A percentile compares a stretch with the other conserved stretches of the same genome.
Evolutionary conservation across 768 basidiomycete species (phyloP).

Genomic region (Russula foetens): DNA sequence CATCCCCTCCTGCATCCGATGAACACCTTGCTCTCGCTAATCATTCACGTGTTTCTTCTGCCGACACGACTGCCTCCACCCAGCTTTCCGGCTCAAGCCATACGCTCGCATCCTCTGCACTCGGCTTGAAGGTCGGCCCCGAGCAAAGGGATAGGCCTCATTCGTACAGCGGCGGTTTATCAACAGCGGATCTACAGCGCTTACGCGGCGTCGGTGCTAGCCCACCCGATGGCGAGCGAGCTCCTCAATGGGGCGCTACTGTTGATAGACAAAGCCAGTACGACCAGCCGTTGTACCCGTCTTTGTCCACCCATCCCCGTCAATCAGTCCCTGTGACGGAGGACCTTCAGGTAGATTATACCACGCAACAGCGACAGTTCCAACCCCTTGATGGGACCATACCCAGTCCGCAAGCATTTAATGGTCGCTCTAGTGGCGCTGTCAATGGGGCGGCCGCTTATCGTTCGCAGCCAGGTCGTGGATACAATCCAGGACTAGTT

Average conservation of each 20-base stretch:
- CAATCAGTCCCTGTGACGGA: conserved; percentile 22
- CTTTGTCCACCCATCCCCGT: conserved; percentile 48
- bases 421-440: conserved; percentile 45
- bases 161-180: conserved; percentile 74
- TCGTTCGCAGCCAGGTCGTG: conserved; percentile 50
- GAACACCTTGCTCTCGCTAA: conserved; percentile 51
- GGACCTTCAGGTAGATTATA: conserved; percentile 45
- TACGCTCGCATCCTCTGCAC: conserved; percentile 44
- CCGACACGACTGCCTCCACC: conserved; percentile 60
- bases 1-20: conserved; percentile 58
- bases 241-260: conserved; percentile 25
- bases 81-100: conserved; percentile 48
- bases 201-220: conserved; percentile 55
- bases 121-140: conserved; percentile 44
- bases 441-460: conserved; percentile 45
- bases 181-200: conserved; percentile 64
- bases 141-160: conserved; percentile 74
- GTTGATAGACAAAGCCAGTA: conserved; percentile 25
- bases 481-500: conserved; percentile 45
- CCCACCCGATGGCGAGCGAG: conserved; percentile 22
- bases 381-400: conserved; percentile 35
- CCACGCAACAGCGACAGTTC: conserved; percentile 49
- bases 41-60: conserved; percentile 79
- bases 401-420: conserved; percentile 28
- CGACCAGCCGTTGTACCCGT: conserved; percentile 50